Evolutionary conservation across 1,139 yeast genomes (phyloP).

Genomic region (Taphrina flavorubra): DNA sequence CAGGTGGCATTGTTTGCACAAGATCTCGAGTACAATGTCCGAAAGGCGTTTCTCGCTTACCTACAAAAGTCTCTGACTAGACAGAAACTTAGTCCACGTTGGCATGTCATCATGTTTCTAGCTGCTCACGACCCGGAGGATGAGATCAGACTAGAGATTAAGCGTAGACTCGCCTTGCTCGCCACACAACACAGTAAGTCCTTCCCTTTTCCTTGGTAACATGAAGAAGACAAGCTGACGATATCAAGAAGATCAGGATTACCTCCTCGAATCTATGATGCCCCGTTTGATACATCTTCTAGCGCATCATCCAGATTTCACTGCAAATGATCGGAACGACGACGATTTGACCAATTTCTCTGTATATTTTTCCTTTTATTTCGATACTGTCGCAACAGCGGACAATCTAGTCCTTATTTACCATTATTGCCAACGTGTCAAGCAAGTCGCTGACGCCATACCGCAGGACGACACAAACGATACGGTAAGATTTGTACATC

Average conservation of each 20-base stretch:
- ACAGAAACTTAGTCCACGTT: constrained; percentile 66
- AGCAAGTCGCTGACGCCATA: constrained; percentile 72
- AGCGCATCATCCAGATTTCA: constrained; percentile 75
- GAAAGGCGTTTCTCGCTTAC: constrained; percentile 60
- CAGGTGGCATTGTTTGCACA: constrained; percentile 67
- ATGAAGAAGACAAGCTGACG: neutral
- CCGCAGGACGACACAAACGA: constrained; percentile 48
- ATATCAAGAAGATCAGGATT: constrained; percentile 48
- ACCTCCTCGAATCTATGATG: constrained; percentile 65
- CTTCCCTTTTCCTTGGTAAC: no score
- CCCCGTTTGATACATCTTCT: constrained; percentile 72
- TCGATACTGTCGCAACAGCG: constrained; percentile 65
- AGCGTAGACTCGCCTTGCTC: constrained; percentile 52
- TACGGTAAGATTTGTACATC: neutral
- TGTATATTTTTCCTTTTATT: constrained; percentile 60
- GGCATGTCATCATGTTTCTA: constrained; percentile 70
- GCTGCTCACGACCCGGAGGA: constrained; percentile 74
- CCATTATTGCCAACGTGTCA: constrained; percentile 77
- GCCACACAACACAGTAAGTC: constrained; percentile 22
- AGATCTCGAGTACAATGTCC: constrained; percentile 67
- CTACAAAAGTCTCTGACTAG: constrained; percentile 62
- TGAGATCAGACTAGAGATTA: constrained; percentile 50
- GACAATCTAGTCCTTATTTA: constrained; percentile 75
- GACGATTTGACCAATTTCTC: constrained; percentile 48
- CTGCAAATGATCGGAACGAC: constrained; percentile 46